Percentiles rank a stretch among this genome's conserved stretches.
Evolutionary conservation across 495 filamentous ascomycete species (phyloP).

Genomic region (Neurospora tetraspora): DNA sequence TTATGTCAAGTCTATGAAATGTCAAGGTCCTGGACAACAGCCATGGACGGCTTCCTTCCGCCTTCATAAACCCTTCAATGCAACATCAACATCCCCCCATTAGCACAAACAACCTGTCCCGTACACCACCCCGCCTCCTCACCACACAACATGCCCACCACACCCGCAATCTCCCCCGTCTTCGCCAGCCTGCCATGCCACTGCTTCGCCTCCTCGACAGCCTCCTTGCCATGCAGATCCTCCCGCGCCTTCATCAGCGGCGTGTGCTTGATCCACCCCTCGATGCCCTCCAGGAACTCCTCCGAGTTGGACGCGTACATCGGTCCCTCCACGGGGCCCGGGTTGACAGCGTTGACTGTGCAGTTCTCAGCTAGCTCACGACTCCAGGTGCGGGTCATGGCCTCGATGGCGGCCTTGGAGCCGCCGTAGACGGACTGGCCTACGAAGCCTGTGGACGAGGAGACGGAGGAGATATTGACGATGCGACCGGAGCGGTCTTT

Average conservation of each 20-base stretch:
- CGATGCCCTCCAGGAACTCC: slow-evolving; percentile 31
- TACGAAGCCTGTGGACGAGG: slow-evolving; percentile 56
- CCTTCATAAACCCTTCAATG: slow-evolving; percentile 13
- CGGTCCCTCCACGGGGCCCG: slow-evolving; percentile 75
- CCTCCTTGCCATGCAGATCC: slow-evolving; percentile 51
- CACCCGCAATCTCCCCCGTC: slow-evolving; percentile 67
- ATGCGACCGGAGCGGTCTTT: slow-evolving; percentile 66
- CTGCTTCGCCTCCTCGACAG: slow-evolving; percentile 43
- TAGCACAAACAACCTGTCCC: slow-evolving; percentile 78
- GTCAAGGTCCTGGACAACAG: neutral
- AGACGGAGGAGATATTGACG: slow-evolving; percentile 66
- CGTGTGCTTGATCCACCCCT: slow-evolving; percentile 53
- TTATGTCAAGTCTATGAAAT: neutral
- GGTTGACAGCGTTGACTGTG: slow-evolving; percentile 85
- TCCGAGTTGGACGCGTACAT: slow-evolving; percentile 40
- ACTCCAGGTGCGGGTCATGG: slow-evolving; percentile 88
- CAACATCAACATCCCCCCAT: slow-evolving; percentile 66
- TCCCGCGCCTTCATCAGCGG: slow-evolving; percentile 48
- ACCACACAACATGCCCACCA: slow-evolving; percentile 75
- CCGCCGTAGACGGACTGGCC: slow-evolving; percentile 75
- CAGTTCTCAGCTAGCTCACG: slow-evolving; percentile 66
- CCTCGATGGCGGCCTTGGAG: slow-evolving; percentile 80
- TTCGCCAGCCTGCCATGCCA: slow-evolving; percentile 63
- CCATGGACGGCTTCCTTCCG: neutral
- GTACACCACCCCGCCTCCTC: slow-evolving; percentile 71